A percentile compares a stretch with the other conserved stretches of the same genome.
Evolutionary conservation across 208 protist genomes (phyloP).

Genomic region (Porcisia hertigi): DNA sequence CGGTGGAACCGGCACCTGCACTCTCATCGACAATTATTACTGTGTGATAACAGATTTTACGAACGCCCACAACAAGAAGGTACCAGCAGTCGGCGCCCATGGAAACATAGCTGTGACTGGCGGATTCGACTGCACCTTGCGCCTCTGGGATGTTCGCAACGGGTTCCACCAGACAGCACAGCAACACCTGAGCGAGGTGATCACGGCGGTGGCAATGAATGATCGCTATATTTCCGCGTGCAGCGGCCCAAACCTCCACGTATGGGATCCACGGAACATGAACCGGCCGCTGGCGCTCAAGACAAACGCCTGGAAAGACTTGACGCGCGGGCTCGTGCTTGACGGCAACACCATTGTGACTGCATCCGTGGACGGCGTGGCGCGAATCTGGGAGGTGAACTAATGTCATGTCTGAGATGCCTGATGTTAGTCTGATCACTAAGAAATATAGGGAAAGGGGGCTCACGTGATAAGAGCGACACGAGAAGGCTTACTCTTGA

Average conservation of each 20-base stretch:
- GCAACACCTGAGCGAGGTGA: constrained; percentile 58
- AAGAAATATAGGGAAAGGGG: neutral
- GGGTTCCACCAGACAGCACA: constrained; percentile 68
- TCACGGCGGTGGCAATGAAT: constrained; percentile 78
- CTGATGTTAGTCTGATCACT: neutral
- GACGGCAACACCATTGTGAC: constrained; percentile 76
- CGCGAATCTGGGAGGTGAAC: constrained; percentile 76
- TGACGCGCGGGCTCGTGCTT: constrained; percentile 86
- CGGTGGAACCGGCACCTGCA: constrained; percentile 78
- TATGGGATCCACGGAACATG: constrained; percentile 84
- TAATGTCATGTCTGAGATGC: constrained; percentile 17
- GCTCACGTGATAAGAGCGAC: neutral
- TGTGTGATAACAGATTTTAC: constrained; percentile 71
- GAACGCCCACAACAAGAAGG: constrained; percentile 79
- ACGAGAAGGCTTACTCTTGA: neutral
- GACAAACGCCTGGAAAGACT: constrained; percentile 81
- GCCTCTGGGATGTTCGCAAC: constrained; percentile 81
- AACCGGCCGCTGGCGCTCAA: constrained; percentile 55
- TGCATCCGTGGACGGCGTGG: constrained; percentile 84
- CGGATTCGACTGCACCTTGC: constrained; percentile 81
- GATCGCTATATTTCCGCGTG: constrained; percentile 73
- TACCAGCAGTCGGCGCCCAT: constrained; percentile 77
- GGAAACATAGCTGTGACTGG: constrained; percentile 71
- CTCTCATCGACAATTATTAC: constrained; percentile 68
- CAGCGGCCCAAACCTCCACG: constrained; percentile 77